Evolutionary conservation across 2,329 filamentous ascomycete species (phyloP).

Genomic region (Fragosphaeria purpurea): DNA sequence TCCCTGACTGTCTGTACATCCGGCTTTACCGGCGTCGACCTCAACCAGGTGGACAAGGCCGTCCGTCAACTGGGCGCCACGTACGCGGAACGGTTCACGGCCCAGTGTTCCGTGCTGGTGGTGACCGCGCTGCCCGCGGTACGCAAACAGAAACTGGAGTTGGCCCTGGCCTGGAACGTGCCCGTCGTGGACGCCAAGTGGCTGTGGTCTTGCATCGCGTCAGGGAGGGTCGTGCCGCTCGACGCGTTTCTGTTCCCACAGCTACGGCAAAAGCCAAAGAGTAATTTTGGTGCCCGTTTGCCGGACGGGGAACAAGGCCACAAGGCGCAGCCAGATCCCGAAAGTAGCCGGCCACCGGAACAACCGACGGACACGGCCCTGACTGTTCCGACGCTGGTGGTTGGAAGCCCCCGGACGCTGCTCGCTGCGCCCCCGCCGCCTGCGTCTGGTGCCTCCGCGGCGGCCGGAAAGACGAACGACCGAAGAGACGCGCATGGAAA

Average conservation of each 20-base stretch:
- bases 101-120: constrained; percentile 66
- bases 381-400: constrained; percentile 10
- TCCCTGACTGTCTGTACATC: constrained; percentile 68
- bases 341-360: constrained; percentile 10
- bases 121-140: constrained; percentile 50
- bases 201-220: constrained; percentile 72
- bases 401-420: constrained; percentile 4
- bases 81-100: constrained; percentile 69
- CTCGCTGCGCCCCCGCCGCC: not conserved
- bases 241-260: constrained; percentile 38
- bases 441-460: not conserved
- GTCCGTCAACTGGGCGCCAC: constrained; percentile 67
- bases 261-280: constrained; percentile 23
- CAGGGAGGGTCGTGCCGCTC: constrained; percentile 36
- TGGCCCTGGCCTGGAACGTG: constrained; percentile 64
- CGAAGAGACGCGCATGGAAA: not conserved
- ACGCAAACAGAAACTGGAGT: constrained; percentile 65
- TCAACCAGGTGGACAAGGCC: constrained; percentile 72
- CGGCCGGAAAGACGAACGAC: not conserved
- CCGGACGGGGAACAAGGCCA: too few species aligned
- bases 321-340: not conserved
- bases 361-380: constrained; percentile 7
- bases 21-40: constrained; percentile 72
- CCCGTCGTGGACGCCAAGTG: constrained; percentile 74
- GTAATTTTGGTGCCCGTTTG: too few species aligned